Conservation (phyloP, 2,329 filamentous ascomycete genomes). For the Diaporthe velutina region DNA sequence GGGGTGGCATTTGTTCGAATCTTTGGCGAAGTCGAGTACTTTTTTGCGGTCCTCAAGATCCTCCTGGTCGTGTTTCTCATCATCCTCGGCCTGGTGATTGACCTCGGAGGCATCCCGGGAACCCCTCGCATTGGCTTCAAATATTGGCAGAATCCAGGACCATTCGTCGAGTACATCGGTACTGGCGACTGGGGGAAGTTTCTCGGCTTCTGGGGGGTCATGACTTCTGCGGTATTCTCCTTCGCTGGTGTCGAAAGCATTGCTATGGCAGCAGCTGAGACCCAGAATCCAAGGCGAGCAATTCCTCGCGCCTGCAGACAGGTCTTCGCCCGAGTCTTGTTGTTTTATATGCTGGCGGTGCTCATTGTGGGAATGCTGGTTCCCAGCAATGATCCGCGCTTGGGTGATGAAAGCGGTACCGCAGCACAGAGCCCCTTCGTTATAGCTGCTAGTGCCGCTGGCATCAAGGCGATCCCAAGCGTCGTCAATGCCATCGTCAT, state of each 20-base stretch:
- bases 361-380: slow-evolving; percentile 72
- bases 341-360: slow-evolving; percentile 63
- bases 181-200: slow-evolving; percentile 71
- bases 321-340: slow-evolving; percentile 62
- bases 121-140: slow-evolving; percentile 72
- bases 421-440: slow-evolving; percentile 74
- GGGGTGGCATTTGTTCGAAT: slow-evolving; percentile 70
- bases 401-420: slow-evolving; percentile 59
- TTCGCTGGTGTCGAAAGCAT: slow-evolving; percentile 66
- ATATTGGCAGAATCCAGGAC: slow-evolving; percentile 77
- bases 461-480: slow-evolving; percentile 75
- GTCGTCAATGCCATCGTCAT: slow-evolving; percentile 84
- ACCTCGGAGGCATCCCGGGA: slow-evolving; percentile 72
- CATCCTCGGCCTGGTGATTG: slow-evolving; percentile 72
- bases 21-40: slow-evolving; percentile 70
- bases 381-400: slow-evolving; percentile 62
- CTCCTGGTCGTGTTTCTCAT: slow-evolving; percentile 73
- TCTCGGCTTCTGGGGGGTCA: slow-evolving; percentile 68
- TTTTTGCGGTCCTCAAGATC: slow-evolving; percentile 68
- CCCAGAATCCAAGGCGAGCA: slow-evolving; percentile 62
- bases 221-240: slow-evolving; percentile 60
- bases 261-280: slow-evolving; percentile 68
- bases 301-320: slow-evolving; percentile 66
- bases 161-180: slow-evolving; percentile 75
- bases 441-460: slow-evolving; percentile 77